A percentile compares a stretch with the other conserved stretches of the same genome.
Evolutionary conservation across 2,329 filamentous ascomycete species (phyloP).

Genomic region (Trichophyton schoenleinii): DNA sequence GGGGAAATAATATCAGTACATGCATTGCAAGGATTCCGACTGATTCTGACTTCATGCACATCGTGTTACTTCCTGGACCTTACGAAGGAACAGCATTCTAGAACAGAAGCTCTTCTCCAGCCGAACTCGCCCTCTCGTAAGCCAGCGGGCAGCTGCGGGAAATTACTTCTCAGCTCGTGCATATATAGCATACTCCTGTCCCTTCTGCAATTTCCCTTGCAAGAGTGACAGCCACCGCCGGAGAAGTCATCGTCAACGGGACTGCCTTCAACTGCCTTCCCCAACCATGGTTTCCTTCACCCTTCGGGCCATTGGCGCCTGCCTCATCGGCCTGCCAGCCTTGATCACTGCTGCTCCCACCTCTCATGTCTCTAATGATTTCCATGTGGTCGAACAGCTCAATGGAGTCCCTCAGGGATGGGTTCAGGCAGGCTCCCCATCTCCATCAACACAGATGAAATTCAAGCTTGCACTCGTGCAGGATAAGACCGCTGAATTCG

Average conservation of each 20-base stretch:
- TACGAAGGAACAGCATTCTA: neutral
- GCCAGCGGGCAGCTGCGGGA: neutral
- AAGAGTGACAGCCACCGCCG: neutral
- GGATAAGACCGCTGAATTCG: slow-evolving; percentile 41
- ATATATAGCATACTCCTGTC: neutral
- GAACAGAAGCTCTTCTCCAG: neutral
- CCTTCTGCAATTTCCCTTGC: neutral
- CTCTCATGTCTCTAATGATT: neutral
- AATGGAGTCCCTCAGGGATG: slow-evolving; percentile 23
- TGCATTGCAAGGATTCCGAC: neutral
- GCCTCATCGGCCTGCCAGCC: slow-evolving; percentile 8
- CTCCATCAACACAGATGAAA: slow-evolving; percentile 31
- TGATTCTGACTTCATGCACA: neutral
- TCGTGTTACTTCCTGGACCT: neutral
- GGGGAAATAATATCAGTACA: neutral
- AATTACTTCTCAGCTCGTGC: neutral
- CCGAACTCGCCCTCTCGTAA: neutral
- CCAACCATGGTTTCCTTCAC: slow-evolving; percentile 8
- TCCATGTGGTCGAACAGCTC: slow-evolving; percentile 18
- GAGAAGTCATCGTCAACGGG: neutral
- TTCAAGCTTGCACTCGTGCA: slow-evolving; percentile 41
- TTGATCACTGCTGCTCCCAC: slow-evolving; percentile 8
- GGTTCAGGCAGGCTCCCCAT: slow-evolving; percentile 18
- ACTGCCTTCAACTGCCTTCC: neutral
- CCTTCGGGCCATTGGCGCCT: slow-evolving; percentile 9